Base-by-base conservation (phyloP, 805 yeast species). In the Hagleromyces aurorensis region DNA sequence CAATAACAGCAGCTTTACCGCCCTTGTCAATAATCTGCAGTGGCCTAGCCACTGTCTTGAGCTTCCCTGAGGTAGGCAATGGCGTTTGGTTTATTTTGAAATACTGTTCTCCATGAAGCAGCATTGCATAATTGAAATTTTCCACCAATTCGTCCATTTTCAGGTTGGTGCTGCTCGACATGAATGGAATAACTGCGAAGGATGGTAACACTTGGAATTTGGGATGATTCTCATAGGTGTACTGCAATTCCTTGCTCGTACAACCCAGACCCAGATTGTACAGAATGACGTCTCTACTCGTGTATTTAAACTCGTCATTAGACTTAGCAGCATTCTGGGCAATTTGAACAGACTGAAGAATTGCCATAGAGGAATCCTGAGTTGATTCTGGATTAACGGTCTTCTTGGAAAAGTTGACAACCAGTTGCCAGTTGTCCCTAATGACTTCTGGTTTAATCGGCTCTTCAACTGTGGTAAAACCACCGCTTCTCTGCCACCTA, bases 81-180 rank as follows among this genome's bases (percentile, higher is more conserved):
- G 94, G 91, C 65, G 70, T 76, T 55, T 77, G 72, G 41, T 68
- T 67, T 40, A 89, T 57, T 59, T 75, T 85, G 46, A 87, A 65
- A 59, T 81, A 89, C 57, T 89, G 96, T 62, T 89, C 98, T 36
- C 97, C 98, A 56, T 89, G 97, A 44, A 89, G 70, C 50, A 89
- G 68, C 59, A 79, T 69, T 74, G 85, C 78, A 37, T 91, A 94
- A 60, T 84, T 83, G 68, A 84, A 89, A 61, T 83, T 76, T 35
- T 76, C 80, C 44, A 89, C 75, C 24, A 78, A 56, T 35, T 67
- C 64, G 37, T 69, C 62, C 53, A 79, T 72, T 19, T 80, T 68
- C 32, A 74, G 55, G 34, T 71, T 71, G 33, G 75, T 64, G 46
- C 69, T 62, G 27, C 76, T 70, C 42, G 70, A 68, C 75, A 87